These are phyloP conservation scores for Termitomyces sp. DNA, from an alignment of 768 basidiomycete species.

Conservation along the genomic window DNA sequence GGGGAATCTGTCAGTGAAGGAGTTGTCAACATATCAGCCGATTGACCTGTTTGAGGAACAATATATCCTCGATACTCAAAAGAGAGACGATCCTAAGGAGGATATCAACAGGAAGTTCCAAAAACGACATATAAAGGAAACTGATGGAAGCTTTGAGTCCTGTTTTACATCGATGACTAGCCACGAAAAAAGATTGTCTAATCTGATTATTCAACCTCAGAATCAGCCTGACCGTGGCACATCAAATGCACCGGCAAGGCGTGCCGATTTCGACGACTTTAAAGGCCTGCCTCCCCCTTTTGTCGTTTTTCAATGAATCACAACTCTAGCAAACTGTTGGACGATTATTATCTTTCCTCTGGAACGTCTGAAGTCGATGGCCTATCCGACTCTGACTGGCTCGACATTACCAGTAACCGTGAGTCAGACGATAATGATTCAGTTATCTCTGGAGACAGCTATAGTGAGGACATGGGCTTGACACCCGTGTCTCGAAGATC, in stretches of 20 bases:
- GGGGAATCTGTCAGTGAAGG: slow-evolving; percentile 10
- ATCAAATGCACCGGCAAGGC: not conserved
- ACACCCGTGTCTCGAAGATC: slow-evolving; percentile 61
- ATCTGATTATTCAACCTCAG: slow-evolving; percentile 16
- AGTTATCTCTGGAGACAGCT: slow-evolving; percentile 53
- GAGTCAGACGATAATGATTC: slow-evolving; percentile 72
- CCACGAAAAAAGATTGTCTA: not conserved
- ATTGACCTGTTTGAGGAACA: slow-evolving; percentile 43
- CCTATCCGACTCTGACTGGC: slow-evolving; percentile 80
- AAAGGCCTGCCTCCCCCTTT: slow-evolving; percentile 18
- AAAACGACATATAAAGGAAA: slow-evolving; percentile 18
- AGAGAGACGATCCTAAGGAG: slow-evolving; percentile 29
- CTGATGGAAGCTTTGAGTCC: not conserved
- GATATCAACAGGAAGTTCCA: slow-evolving; percentile 38
- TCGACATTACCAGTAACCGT: slow-evolving; percentile 66
- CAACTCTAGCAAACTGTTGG: slow-evolving; percentile 17
- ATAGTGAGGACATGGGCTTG: slow-evolving; percentile 50
- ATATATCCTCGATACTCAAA: slow-evolving; percentile 33
- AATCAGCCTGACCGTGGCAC: no score
- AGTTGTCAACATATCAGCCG: not conserved
- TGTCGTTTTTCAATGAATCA: slow-evolving; percentile 26
- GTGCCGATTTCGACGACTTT: slow-evolving; percentile 20
- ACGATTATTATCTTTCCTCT: slow-evolving; percentile 32
- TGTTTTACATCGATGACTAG: no score
- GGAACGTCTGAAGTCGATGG: slow-evolving; percentile 58